These are phyloP conservation scores for Taphrina deformans DNA, from an alignment of 1,139 yeast genomes.

Conservation along the genomic window DNA sequence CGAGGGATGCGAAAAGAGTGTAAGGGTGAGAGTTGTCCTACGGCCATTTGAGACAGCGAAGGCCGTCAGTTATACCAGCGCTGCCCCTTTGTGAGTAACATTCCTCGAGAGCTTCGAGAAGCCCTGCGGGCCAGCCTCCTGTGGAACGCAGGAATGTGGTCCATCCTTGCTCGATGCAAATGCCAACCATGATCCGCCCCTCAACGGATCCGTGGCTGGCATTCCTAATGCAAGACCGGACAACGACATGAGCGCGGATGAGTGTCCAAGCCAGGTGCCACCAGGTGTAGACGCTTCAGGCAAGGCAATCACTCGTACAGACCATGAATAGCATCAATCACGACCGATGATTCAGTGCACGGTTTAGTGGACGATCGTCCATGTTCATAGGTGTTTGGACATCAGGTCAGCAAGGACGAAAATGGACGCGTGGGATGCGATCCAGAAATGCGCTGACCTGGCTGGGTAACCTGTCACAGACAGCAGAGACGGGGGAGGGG, in stretches of 20 bases:
- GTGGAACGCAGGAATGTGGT: background rate
- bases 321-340: background rate
- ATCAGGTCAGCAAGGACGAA: background rate
- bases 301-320: background rate
- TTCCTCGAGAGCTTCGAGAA: constrained; percentile 15
- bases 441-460: background rate
- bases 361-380: background rate
- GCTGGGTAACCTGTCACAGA: background rate
- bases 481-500: too few relatives aligned
- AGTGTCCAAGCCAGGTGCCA: background rate
- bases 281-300: background rate
- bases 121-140: constrained; percentile 13
- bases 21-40: background rate
- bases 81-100: background rate
- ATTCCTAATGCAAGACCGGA: background rate
- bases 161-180: background rate
- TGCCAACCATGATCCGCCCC: background rate
- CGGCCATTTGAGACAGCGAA: background rate
- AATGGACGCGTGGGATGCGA: background rate
- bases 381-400: background rate
- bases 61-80: background rate
- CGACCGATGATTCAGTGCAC: background rate
- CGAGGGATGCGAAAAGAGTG: background rate
- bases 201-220: constrained; percentile 22
- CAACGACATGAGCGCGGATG: background rate